Percentiles rank a stretch among this genome's conserved stretches.
phyloP scores from a whole-genome alignment of 108 stramenopile genomes.

The Skeletonema menzelii region DNA sequence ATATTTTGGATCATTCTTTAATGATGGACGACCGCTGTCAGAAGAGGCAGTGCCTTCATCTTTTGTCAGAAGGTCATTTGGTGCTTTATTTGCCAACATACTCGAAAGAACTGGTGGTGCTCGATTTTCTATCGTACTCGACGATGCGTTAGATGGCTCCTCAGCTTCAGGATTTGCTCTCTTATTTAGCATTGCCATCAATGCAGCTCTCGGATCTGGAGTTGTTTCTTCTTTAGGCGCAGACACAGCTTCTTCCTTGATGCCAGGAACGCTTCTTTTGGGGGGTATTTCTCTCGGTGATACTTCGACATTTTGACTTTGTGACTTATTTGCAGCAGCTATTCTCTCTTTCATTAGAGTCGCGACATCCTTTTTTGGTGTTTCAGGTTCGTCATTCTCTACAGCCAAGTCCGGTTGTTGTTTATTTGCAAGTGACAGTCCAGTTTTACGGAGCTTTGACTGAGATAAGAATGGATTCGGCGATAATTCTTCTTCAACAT shows the following conservation, averaged over 20 bases:
- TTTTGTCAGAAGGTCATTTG: background rate
- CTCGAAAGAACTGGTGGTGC: background rate
- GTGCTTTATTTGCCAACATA: constrained; percentile 8
- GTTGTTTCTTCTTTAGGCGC: background rate
- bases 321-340: constrained; percentile 53
- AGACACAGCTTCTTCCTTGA: background rate
- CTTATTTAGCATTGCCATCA: constrained; percentile 64
- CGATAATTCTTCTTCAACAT: background rate
- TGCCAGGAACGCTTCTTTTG: background rate
- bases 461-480: constrained; percentile 44
- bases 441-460: constrained; percentile 47
- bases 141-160: background rate
- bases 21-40: constrained; percentile 48
- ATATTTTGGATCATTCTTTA: constrained; percentile 81
- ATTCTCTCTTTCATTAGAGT: constrained; percentile 63
- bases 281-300: background rate
- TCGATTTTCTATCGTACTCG: constrained; percentile 1
- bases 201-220: constrained; percentile 47
- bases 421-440: background rate
- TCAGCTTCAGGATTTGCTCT: constrained; percentile 8
- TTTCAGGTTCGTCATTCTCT: constrained; percentile 15
- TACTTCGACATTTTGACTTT: background rate
- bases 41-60: background rate
- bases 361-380: constrained; percentile 67
- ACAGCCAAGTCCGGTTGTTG: constrained; percentile 2